Percentiles rank a stretch among this genome's conserved stretches.
phyloP scores from a whole-genome alignment of 192 early-diverging fungal genomes.

The Mortierella alpina region DNA sequence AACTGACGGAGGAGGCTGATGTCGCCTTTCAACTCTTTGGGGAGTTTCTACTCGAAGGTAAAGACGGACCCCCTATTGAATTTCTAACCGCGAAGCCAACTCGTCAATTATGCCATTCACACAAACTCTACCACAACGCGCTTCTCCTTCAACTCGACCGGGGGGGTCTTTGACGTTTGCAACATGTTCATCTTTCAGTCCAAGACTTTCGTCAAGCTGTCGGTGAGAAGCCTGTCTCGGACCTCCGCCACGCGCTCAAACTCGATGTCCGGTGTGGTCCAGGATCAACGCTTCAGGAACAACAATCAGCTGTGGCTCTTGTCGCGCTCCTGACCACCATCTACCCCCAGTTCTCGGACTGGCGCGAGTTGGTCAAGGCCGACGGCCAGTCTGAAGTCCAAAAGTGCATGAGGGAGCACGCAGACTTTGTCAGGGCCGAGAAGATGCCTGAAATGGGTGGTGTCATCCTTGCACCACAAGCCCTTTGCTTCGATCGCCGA shows the following conservation, averaged over 20 bases:
- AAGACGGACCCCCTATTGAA: too few relatives aligned
- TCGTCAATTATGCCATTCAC: too few relatives aligned
- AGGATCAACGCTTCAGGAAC: constrained; percentile 71
- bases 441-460: constrained; percentile 59
- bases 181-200: constrained; percentile 51
- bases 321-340: constrained; percentile 78
- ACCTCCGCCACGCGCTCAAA: constrained; percentile 80
- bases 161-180: too few relatives aligned
- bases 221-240: constrained; percentile 75
- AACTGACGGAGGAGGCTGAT: constrained; percentile 80
- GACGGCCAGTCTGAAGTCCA: constrained; percentile 84
- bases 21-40: constrained; percentile 93
- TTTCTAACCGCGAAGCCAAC: too few relatives aligned
- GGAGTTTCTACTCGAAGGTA: constrained; percentile 91
- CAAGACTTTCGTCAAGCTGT: constrained; percentile 89
- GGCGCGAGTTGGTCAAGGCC: constrained; percentile 86
- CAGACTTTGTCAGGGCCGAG: constrained; percentile 49
- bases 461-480: constrained; percentile 68
- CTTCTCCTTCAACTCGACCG: too few relatives aligned
- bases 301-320: constrained; percentile 78
- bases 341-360: constrained; percentile 87
- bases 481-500: constrained; percentile 94
- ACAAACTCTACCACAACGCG: too few relatives aligned
- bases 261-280: constrained; percentile 81
- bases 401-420: constrained; percentile 72